Conservation (phyloP, 2,329 filamentous ascomycete genomes). For the Aspergillus carbonarius region DNA sequence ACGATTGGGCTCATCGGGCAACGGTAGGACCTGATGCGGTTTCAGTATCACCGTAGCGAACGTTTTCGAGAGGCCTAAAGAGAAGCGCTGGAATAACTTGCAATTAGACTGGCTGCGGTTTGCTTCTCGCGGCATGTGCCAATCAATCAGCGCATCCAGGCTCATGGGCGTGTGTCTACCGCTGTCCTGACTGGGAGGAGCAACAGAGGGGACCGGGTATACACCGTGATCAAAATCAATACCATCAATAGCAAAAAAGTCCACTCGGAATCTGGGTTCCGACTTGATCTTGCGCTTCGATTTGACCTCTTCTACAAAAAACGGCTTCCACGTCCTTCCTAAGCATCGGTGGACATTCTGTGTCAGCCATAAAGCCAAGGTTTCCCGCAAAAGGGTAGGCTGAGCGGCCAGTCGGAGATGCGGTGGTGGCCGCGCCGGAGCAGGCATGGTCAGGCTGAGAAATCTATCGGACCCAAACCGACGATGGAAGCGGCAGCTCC, state of each 20-base stretch:
- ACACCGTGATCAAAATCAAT: slow-evolving; percentile 34
- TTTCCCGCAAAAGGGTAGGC: slow-evolving; percentile 31
- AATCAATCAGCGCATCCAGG: slow-evolving; percentile 43
- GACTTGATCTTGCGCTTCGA: slow-evolving; percentile 28
- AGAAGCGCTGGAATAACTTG: slow-evolving; percentile 47
- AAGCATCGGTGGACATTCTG: slow-evolving; percentile 40
- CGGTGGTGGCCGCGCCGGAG: slow-evolving; percentile 27
- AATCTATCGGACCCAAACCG: slow-evolving; percentile 50
- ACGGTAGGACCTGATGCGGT: slow-evolving; percentile 38
- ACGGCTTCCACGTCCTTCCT: slow-evolving; percentile 46
- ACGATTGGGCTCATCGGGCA: slow-evolving; percentile 28
- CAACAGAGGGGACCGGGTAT: slow-evolving; percentile 13
- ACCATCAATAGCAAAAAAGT: slow-evolving; percentile 49
- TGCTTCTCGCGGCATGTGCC: slow-evolving; percentile 42
- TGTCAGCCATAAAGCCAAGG: slow-evolving; percentile 42
- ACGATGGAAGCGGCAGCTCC: slow-evolving; percentile 46
- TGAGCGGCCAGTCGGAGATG: slow-evolving; percentile 25
- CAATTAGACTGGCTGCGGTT: slow-evolving; percentile 42
- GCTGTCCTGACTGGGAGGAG: slow-evolving; percentile 25
- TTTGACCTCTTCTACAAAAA: slow-evolving; percentile 45
- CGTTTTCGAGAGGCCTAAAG: slow-evolving; percentile 47
- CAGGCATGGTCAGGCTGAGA: slow-evolving; percentile 41
- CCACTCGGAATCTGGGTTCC: slow-evolving; percentile 31
- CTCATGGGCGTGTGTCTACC: slow-evolving; percentile 37
- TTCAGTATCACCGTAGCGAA: slow-evolving; percentile 38